phyloP scores from a whole-genome alignment of 2,329 filamentous ascomycete species.

The Catunica adiposa region DNA sequence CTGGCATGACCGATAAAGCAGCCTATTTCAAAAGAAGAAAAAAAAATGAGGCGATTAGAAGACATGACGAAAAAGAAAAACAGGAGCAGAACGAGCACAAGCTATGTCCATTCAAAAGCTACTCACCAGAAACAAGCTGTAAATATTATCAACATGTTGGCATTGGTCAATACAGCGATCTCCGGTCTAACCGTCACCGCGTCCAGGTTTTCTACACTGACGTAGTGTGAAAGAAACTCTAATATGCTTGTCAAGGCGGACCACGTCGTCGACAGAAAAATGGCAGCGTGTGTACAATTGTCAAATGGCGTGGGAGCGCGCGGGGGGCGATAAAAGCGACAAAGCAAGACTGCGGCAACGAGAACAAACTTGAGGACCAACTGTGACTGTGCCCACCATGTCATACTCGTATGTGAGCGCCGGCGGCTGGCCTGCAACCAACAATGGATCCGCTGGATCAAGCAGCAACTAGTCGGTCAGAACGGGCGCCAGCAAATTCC shows the following conservation, averaged over 20 bases:
- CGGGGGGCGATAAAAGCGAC: conserved; percentile 16
- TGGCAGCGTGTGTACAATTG: conserved; percentile 15
- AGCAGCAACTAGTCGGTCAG: neutral
- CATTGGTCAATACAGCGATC: conserved; percentile 13
- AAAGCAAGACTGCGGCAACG: conserved; percentile 15
- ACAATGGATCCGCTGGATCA: neutral
- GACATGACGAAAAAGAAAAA: too few species aligned
- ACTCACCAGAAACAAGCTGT: conserved; percentile 15
- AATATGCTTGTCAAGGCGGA: conserved; percentile 13
- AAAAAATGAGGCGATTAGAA: neutral
- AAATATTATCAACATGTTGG: conserved; percentile 15
- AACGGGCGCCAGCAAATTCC: neutral
- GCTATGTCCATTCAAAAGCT: neutral
- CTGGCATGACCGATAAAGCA: conserved; percentile 70
- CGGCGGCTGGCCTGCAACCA: neutral
- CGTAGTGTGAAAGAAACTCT: conserved; percentile 10
- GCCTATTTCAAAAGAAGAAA: conserved; percentile 39
- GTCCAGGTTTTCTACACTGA: conserved; percentile 9
- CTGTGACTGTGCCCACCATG: conserved; percentile 13
- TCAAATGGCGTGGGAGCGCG: conserved; percentile 15
- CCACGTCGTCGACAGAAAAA: conserved; percentile 15
- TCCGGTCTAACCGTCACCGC: conserved; percentile 10
- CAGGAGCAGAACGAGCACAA: neutral
- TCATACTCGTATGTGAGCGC: conserved; percentile 8
- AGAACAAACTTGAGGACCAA: conserved; percentile 15